Conservation (phyloP, 2,329 filamentous ascomycete species). For the Fusarium albidum region DNA sequence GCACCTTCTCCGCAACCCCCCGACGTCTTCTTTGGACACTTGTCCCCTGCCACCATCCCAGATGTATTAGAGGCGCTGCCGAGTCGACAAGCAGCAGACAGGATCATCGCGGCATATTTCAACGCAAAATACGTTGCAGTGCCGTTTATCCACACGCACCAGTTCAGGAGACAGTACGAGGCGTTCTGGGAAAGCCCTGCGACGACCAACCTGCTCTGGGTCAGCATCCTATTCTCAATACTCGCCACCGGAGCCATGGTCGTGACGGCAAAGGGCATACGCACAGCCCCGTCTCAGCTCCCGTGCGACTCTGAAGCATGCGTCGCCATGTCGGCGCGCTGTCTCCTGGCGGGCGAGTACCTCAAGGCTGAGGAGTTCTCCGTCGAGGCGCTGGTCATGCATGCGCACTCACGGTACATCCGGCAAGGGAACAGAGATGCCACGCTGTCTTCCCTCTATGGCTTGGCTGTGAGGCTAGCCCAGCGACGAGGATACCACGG, state of each 20-base stretch:
- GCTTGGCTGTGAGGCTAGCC: slow-evolving; percentile 11
- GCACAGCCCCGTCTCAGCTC: too few relatives aligned
- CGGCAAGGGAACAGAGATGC: background rate
- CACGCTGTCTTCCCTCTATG: background rate
- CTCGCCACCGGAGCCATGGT: slow-evolving; percentile 7
- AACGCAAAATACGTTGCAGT: slow-evolving; percentile 5
- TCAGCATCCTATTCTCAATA: slow-evolving; percentile 25
- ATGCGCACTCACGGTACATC: slow-evolving; percentile 10
- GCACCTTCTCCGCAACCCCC: background rate
- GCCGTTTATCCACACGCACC: slow-evolving; percentile 18
- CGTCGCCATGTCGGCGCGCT: slow-evolving; percentile 7
- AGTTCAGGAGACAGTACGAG: slow-evolving; percentile 27
- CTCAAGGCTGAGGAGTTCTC: slow-evolving; percentile 1
- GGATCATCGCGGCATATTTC: slow-evolving; percentile 14
- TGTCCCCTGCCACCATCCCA: background rate
- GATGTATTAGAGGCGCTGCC: slow-evolving; percentile 12
- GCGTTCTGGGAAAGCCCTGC: slow-evolving; percentile 12
- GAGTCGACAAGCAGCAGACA: slow-evolving; percentile 8
- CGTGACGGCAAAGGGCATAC: background rate
- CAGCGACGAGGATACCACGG: slow-evolving; percentile 12
- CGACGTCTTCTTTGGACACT: background rate
- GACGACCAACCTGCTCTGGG: slow-evolving; percentile 5
- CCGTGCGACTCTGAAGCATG: background rate
- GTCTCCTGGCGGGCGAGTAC: slow-evolving; percentile 16
- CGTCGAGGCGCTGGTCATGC: slow-evolving; percentile 17